These are phyloP conservation scores for Mrakia hoshinonis DNA, from an alignment of 768 basidiomycete species.

Conservation along the genomic window DNA sequence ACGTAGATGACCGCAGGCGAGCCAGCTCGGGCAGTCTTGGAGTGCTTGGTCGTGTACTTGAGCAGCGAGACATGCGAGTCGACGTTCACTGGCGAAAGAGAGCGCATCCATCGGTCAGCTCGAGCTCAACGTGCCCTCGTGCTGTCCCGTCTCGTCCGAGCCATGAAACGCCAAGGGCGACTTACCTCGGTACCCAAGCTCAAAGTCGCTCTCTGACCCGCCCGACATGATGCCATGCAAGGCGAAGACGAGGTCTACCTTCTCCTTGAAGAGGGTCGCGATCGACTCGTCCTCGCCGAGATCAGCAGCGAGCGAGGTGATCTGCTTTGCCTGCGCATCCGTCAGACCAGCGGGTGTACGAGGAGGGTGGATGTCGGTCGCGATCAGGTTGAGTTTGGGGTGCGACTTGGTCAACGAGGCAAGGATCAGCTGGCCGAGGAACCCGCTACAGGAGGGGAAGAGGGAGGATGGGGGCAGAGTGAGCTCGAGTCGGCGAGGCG, in stretches of 20 bases:
- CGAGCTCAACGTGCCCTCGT: background rate
- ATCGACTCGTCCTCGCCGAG: slow-evolving; percentile 30
- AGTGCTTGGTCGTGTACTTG: slow-evolving; percentile 34
- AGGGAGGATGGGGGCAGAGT: background rate
- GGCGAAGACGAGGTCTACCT: slow-evolving; percentile 30
- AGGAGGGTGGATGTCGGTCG: slow-evolving; percentile 39
- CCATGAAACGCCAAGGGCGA: background rate
- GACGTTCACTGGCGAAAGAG: slow-evolving; percentile 36
- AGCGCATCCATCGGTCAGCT: background rate
- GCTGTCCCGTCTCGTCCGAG: too few relatives aligned
- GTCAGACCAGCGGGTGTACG: slow-evolving; percentile 35
- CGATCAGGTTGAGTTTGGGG: slow-evolving; percentile 36
- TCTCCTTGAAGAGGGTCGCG: slow-evolving; percentile 26
- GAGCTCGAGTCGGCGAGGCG: background rate
- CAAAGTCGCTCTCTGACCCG: slow-evolving; percentile 55
- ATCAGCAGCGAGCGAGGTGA: slow-evolving; percentile 30
- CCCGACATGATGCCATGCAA: slow-evolving; percentile 54
- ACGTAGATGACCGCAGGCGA: slow-evolving; percentile 37
- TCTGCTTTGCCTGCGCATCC: slow-evolving; percentile 13
- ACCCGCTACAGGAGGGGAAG: slow-evolving; percentile 30
- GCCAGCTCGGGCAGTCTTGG: slow-evolving; percentile 27
- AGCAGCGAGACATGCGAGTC: slow-evolving; percentile 39
- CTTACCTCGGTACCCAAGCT: slow-evolving; percentile 43
- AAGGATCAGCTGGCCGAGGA: slow-evolving; percentile 39
- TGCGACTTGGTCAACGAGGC: slow-evolving; percentile 35